Evolutionary conservation across 1,139 yeast species (phyloP).

Genomic region (Blastobotrys serpentis): DNA sequence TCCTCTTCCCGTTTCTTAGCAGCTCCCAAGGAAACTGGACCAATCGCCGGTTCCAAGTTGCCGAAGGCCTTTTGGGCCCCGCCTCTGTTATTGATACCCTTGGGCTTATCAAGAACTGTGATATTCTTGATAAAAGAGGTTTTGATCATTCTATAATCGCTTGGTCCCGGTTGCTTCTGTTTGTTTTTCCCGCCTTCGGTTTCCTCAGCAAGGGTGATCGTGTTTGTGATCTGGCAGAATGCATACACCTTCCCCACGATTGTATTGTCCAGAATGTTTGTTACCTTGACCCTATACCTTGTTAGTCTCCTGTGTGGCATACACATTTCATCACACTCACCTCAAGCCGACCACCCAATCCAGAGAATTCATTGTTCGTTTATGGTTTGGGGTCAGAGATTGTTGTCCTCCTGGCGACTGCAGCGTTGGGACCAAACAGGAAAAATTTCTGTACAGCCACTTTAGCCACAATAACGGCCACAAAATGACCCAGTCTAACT

Average conservation of each 20-base stretch:
- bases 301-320: slow-evolving; percentile 9
- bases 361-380: slow-evolving; percentile 17
- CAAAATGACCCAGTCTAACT: too few relatives aligned
- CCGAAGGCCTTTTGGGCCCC: slow-evolving; percentile 23
- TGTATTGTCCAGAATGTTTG: slow-evolving; percentile 57
- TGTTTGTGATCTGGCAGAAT: slow-evolving; percentile 48
- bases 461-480: too few relatives aligned
- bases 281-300: slow-evolving; percentile 52
- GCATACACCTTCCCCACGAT: slow-evolving; percentile 64
- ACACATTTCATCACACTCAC: slow-evolving; percentile 14
- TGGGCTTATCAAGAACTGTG: slow-evolving; percentile 44
- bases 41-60: slow-evolving; percentile 31
- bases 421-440: background rate
- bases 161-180: slow-evolving; percentile 1
- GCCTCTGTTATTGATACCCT: slow-evolving; percentile 17
- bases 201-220: slow-evolving; percentile 39
- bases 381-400: background rate
- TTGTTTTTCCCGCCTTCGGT: slow-evolving; percentile 3
- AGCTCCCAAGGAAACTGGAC: slow-evolving; percentile 32
- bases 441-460: background rate
- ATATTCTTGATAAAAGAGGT: slow-evolving; percentile 58
- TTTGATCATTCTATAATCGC: slow-evolving; percentile 54
- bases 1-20: slow-evolving; percentile 29
- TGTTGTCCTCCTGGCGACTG: slow-evolving; percentile 3
- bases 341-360: slow-evolving; percentile 26